Conservation (phyloP, 2,329 filamentous ascomycete genomes). For the Aspergillus persii region DNA sequence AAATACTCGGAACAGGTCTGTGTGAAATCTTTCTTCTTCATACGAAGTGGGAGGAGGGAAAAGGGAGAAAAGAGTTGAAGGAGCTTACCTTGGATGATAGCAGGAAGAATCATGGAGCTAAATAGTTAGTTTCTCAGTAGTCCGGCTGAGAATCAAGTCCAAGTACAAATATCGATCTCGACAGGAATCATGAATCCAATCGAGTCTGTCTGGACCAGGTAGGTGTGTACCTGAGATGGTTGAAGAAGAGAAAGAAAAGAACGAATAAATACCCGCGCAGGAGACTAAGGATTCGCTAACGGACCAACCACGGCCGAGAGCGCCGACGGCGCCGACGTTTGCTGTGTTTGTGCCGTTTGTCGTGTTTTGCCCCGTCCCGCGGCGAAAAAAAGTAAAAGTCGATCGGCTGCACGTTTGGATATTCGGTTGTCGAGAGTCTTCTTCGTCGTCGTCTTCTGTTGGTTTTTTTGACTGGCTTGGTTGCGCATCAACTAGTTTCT, state of each 20-base stretch:
- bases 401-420: neutral
- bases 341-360: constrained; percentile 7
- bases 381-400: constrained; percentile 15
- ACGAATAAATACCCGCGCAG: constrained; percentile 60
- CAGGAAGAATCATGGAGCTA: too few relatives aligned
- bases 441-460: neutral
- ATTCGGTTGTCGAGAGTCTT: neutral
- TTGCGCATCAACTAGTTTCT: neutral
- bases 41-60: constrained; percentile 21
- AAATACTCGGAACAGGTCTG: constrained; percentile 65
- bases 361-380: constrained; percentile 7
- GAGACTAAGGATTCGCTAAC: constrained; percentile 19
- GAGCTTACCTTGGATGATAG: neutral
- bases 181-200: neutral
- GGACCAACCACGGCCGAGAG: constrained; percentile 10
- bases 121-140: too few relatives aligned
- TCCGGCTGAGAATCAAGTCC: too few relatives aligned
- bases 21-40: constrained; percentile 59
- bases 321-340: too few relatives aligned
- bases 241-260: neutral
- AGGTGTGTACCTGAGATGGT: neutral
- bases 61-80: neutral
- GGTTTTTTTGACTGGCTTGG: neutral
- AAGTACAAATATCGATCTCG: too few relatives aligned
- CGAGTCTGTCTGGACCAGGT: too few relatives aligned